These are phyloP conservation scores for Albatrellus ellisii DNA, from an alignment of 768 basidiomycete species.

Conservation along the genomic window DNA sequence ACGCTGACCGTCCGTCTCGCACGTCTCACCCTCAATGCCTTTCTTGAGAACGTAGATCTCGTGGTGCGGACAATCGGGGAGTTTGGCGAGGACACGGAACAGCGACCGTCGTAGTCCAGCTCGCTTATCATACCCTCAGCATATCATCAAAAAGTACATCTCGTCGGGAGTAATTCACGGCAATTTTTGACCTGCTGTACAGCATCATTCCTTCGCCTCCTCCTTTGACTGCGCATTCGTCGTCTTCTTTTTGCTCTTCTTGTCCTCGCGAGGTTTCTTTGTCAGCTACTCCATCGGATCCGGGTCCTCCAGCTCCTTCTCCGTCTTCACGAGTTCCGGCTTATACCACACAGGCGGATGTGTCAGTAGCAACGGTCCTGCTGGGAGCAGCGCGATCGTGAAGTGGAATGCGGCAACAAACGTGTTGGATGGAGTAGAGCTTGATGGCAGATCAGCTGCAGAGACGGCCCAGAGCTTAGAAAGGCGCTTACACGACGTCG, in stretches of 20 bases:
- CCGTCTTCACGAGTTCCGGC: conserved; percentile 78
- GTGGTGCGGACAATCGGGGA: conserved; percentile 70
- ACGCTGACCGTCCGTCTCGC: conserved; percentile 80
- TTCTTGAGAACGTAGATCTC: conserved; percentile 82
- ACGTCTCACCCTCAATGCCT: conserved; percentile 72
- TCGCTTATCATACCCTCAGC: background rate
- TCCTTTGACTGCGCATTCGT: too few relatives aligned
- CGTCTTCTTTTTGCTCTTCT: conserved; percentile 88
- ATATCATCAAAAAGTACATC: too few relatives aligned
- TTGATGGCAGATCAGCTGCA: conserved; percentile 17
- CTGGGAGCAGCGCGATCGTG: conserved; percentile 86
- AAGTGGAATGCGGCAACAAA: conserved; percentile 95
- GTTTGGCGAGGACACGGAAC: conserved; percentile 58
- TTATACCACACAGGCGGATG: conserved; percentile 90
- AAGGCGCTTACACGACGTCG: conserved; percentile 69
- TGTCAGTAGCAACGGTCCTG: conserved; percentile 78
- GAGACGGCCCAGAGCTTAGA: background rate
- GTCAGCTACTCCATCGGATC: conserved; percentile 70
- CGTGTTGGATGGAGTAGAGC: conserved; percentile 71
- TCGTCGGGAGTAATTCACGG: too few relatives aligned
- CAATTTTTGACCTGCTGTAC: conserved; percentile 16
- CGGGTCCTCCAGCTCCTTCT: conserved; percentile 81
- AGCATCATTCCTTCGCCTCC: too few relatives aligned
- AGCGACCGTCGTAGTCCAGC: conserved; percentile 9
- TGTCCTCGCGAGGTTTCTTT: conserved; percentile 73